These are phyloP conservation scores for Kodamaea derodonti DNA, from an alignment of 1,139 yeast genomes.

Conservation along the genomic window DNA sequence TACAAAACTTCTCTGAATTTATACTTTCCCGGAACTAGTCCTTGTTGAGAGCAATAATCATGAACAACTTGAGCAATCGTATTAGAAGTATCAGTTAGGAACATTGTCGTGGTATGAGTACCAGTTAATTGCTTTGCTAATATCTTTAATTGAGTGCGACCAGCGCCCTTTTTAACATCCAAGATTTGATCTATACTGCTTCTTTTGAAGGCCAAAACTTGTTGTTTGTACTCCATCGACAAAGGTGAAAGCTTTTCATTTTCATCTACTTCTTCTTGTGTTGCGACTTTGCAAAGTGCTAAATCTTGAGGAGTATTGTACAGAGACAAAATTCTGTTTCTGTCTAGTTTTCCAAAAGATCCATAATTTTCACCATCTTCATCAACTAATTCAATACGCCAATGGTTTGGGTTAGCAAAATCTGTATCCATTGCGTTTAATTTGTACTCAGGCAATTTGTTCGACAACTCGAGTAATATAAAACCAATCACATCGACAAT, in stretches of 20 bases:
- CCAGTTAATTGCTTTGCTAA: conserved; percentile 1
- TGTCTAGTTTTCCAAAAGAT: conserved; percentile 64
- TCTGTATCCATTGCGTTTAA: conserved; percentile 10
- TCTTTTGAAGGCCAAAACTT: conserved; percentile 14
- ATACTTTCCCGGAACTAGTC: conserved; percentile 25
- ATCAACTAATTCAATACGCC: conserved; percentile 69
- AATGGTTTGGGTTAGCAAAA: conserved; percentile 51
- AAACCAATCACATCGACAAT: conserved; percentile 66
- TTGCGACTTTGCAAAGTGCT: conserved; percentile 49
- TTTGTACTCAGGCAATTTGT: conserved; percentile 15
- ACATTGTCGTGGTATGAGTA: conserved; percentile 1
- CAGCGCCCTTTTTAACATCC: not conserved
- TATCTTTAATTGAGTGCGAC: conserved; percentile 1
- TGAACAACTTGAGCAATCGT: conserved; percentile 30
- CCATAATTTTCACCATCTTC: conserved; percentile 81
- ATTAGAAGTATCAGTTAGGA: conserved; percentile 1
- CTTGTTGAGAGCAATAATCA: conserved; percentile 30
- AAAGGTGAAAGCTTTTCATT: conserved; percentile 47
- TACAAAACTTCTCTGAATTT: conserved; percentile 13
- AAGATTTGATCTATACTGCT: conserved; percentile 6
- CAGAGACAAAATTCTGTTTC: conserved; percentile 50
- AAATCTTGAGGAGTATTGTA: conserved; percentile 65
- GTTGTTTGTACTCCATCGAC: conserved; percentile 39
- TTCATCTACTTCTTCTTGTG: conserved; percentile 30
- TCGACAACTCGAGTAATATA: conserved; percentile 37